Conservation (phyloP, 805 yeast genomes). For the Schizosaccharomyces cryophilus region DNA sequence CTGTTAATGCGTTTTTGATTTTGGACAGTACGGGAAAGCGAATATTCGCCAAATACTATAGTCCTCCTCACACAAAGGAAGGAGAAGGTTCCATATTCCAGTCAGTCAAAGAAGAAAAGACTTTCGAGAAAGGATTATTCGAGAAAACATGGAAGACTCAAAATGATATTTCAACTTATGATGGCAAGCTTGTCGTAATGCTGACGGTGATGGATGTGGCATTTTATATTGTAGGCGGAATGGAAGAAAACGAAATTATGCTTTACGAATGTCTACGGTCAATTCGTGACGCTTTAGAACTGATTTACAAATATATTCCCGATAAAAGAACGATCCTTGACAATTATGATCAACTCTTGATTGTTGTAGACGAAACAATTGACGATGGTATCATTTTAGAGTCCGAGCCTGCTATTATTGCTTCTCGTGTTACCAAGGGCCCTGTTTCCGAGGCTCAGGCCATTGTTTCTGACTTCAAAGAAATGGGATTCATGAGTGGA, state of each 20-base stretch:
- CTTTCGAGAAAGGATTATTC: slow-evolving; percentile 52
- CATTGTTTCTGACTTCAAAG: slow-evolving; percentile 18
- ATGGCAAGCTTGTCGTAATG: slow-evolving; percentile 60
- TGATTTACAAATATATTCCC: slow-evolving; percentile 18
- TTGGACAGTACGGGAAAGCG: slow-evolving; percentile 64
- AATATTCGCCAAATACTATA: slow-evolving; percentile 64
- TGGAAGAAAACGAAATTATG: slow-evolving; percentile 68
- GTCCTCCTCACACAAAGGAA: slow-evolving; percentile 26
- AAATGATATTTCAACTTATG: slow-evolving; percentile 58
- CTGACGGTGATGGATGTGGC: slow-evolving; percentile 60
- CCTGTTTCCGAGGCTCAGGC: slow-evolving; percentile 39
- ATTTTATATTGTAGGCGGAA: slow-evolving; percentile 43
- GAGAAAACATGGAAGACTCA: slow-evolving; percentile 57
- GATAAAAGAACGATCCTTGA: slow-evolving; percentile 62
- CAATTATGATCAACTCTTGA: slow-evolving; percentile 59
- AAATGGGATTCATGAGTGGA: slow-evolving; percentile 15
- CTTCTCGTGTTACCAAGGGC: slow-evolving; percentile 72
- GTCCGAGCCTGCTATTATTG: slow-evolving; percentile 65
- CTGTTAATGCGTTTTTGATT: slow-evolving; percentile 57
- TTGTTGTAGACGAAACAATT: slow-evolving; percentile 74
- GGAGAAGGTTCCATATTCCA: slow-evolving; percentile 13
- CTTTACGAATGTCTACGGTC: slow-evolving; percentile 54
- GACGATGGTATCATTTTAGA: slow-evolving; percentile 80
- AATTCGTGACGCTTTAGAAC: slow-evolving; percentile 37
- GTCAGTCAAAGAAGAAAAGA: slow-evolving; percentile 36